A percentile compares a stretch with the other conserved stretches of the same genome.
These are phyloP conservation scores for Nicotiana benthamiana DNA, from an alignment of 257 asterid species.

Conservation along the genomic window DNA sequence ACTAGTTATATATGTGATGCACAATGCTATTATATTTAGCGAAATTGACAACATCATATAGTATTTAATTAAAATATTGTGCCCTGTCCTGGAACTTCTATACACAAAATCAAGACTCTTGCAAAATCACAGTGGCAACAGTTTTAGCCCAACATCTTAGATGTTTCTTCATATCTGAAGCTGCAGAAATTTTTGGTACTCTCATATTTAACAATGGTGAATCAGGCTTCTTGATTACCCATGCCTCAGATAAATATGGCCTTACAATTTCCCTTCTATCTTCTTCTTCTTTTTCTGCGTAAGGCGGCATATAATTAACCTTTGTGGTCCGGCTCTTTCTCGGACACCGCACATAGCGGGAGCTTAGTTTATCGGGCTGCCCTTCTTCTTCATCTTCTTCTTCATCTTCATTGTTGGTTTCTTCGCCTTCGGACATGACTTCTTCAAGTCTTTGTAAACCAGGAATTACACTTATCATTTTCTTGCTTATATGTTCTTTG, in stretches of 20 bases:
- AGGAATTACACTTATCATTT: constrained; percentile 40
- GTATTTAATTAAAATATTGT: background rate
- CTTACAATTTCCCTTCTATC: constrained; percentile 10
- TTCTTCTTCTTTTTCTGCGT: background rate
- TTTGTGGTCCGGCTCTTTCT: no score
- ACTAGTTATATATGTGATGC: background rate
- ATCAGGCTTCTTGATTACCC: constrained; percentile 36
- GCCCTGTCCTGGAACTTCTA: background rate
- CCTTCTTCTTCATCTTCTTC: background rate
- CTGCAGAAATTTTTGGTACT: constrained; percentile 25
- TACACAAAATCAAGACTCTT: constrained; percentile 20
- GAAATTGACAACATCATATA: background rate
- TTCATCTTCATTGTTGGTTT: background rate
- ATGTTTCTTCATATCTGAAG: constrained; percentile 59
- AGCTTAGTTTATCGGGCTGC: no score
- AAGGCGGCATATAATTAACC: no score
- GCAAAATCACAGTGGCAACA: constrained; percentile 44
- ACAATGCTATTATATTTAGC: background rate
- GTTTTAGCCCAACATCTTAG: constrained; percentile 56
- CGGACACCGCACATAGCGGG: no score
- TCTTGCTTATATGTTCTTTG: constrained; percentile 28
- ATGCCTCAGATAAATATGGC: constrained; percentile 63
- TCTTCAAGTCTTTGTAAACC: constrained; percentile 42
- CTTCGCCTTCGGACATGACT: background rate
- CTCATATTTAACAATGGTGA: constrained; percentile 41